These are phyloP conservation scores for Spiromastix sp. DNA, from an alignment of 2,329 filamentous ascomycete species.

Conservation along the genomic window DNA sequence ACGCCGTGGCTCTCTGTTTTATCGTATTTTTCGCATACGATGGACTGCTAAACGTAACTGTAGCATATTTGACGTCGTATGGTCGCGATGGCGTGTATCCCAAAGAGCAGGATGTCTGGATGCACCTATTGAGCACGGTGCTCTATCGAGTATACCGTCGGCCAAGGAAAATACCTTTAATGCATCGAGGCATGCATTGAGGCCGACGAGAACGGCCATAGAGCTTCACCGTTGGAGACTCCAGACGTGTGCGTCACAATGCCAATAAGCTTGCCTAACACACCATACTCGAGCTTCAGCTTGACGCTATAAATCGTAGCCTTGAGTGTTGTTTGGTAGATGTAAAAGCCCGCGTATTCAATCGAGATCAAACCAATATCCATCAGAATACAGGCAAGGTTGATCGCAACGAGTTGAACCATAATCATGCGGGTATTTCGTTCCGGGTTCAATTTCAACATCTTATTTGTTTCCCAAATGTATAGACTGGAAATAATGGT, in stretches of 20 bases:
- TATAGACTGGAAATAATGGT: conserved; percentile 38
- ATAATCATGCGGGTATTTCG: conserved; percentile 35
- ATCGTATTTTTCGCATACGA: too few species aligned
- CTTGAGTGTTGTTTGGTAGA: conserved; percentile 39
- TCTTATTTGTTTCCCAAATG: conserved; percentile 43
- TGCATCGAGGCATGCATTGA: too few species aligned
- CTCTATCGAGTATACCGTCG: too few species aligned
- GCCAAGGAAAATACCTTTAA: too few species aligned
- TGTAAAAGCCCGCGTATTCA: conserved; percentile 35
- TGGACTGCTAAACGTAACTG: too few species aligned
- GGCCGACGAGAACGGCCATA: too few species aligned
- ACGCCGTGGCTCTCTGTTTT: too few species aligned
- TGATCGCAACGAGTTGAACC: conserved; percentile 40
- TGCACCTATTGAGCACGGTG: too few species aligned
- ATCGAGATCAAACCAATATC: conserved; percentile 34
- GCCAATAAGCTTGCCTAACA: conserved; percentile 35
- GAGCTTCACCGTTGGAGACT: too few species aligned
- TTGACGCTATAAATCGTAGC: conserved; percentile 40
- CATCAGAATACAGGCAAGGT: conserved; percentile 37
- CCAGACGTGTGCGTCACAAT: conserved; percentile 30
- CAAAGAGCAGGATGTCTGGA: too few species aligned
- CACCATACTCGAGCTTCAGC: conserved; percentile 41
- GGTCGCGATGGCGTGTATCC: too few species aligned
- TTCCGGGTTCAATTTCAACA: conserved; percentile 37
- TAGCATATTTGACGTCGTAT: too few species aligned